Conservation (phyloP, 164 flowering plant species). For the Amborella trichopoda region DNA sequence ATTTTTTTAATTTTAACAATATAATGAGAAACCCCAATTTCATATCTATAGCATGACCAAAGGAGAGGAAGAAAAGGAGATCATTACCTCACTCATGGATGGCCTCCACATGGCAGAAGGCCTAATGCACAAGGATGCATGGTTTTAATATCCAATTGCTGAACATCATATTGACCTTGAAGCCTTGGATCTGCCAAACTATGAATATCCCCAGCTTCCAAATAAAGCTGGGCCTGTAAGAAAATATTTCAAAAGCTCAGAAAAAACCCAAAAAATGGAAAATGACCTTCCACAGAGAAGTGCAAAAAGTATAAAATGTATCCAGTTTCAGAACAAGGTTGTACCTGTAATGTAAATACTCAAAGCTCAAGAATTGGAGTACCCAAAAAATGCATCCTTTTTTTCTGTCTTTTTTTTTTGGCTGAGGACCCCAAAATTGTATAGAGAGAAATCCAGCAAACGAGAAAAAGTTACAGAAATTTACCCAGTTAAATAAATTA, state of each 20-base stretch:
- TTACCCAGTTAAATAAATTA: slow-evolving; percentile 88
- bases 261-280: no score
- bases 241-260: background rate
- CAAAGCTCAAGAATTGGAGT: no score
- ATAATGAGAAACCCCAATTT: no score
- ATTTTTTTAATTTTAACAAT: no score
- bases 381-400: no score
- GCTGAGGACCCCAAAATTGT: no score
- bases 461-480: background rate
- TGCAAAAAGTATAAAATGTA: no score
- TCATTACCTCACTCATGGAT: slow-evolving; percentile 69
- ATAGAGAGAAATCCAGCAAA: background rate
- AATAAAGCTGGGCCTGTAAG: slow-evolving; percentile 56
- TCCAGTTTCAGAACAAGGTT: no score
- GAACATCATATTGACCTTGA: slow-evolving; percentile 35
- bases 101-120: slow-evolving; percentile 83
- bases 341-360: background rate
- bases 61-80: background rate
- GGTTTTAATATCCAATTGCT: slow-evolving; percentile 43
- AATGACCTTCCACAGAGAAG: no score
- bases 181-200: slow-evolving; percentile 63
- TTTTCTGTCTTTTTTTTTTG: no score
- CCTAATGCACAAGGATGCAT: slow-evolving; percentile 82
- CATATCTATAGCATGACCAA: no score
- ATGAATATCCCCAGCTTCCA: slow-evolving; percentile 41